Base-by-base conservation (phyloP, 1,284 basidiomycete species). In the Ceratobasidium sp. region DNA sequence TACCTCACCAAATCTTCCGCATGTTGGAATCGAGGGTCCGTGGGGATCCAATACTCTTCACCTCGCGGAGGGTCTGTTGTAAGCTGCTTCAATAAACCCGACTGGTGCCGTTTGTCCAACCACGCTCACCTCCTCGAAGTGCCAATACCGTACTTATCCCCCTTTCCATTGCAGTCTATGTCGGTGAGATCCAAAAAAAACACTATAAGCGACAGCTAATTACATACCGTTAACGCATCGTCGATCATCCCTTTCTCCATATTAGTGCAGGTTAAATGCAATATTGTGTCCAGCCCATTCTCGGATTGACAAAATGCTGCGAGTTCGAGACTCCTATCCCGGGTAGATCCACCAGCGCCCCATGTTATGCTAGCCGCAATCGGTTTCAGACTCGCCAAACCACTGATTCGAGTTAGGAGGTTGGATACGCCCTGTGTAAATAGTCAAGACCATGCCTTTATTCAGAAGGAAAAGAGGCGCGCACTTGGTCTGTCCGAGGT, bases 251-350 rank as follows among this genome's bases (percentile, higher is more conserved):
- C 93, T 72, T 90, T 86, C 73, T 90, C 85, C 92, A 97, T 96
- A 78, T 99, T 99, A 22, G 97, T 99, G 81, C 97, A 99, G 17
- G 97, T 99, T 73, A 99, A 79, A 82, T 99, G 97, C 75, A 99
- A 81, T 71, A 98, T 87, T 0, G 94, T 93, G 76, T 95, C 91
- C 53, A 93, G 79, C 2, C 84, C 85, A 77, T 91, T 87, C 62
- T 92, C 88, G 7, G 82, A 79, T 77, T 92, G 86, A 65, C 87
- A 85, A 74, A 91, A 77, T 68, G 86, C 83, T 0, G 92, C 93
- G 2, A 99, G 85, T 74, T 96, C 94, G 56, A 99, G 82, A 75
- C 89, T 94, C 55, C 91, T 85, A 35, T 95, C 92, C 72, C 88
- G 92, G 0, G 97, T 99, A 6, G 89, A 88, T 0, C 97, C 96